Evolutionary conservation across 2,329 filamentous ascomycete species (phyloP), one percentile per base, ranked within the genome.

Genomic region (Colletotrichum sidae): DNA sequence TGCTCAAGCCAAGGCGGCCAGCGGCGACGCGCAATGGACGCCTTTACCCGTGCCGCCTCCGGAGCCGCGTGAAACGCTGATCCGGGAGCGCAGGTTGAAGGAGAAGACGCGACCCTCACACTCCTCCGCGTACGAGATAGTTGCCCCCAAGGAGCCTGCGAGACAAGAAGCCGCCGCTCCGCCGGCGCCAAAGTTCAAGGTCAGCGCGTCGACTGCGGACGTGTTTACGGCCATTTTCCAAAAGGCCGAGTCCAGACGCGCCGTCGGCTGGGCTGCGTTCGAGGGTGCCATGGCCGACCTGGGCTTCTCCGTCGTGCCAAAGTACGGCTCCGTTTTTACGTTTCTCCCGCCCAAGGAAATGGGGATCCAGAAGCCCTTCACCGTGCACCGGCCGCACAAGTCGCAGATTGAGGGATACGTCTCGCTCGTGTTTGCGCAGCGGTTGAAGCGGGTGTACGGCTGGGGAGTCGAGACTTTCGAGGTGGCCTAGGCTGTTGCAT

Each of bases 21-120:
- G 41, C 9, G 54, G 54, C 0, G 45, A 58, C 12, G 54, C 47
- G 2, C 9, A 73, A 13, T 69, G 69, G 10, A 59, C 72, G 1
- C 68, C 72, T 0, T 41, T 70, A 6, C 62, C 70, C 0, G n/a
- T 62, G 0, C 66, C 72, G 7, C 39, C 69, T 2, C 47, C 69
- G 4, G 60, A 73, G 34, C 49, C 69, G 0, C 50, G 49, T 6
- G 72, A 75, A 17, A 35, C 73, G 1, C 68, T 62, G 9, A 64
- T 80, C 2, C 71, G 80, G 59, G 70, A 78, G 47, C 76, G 77
- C 33, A 75, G 69, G 25, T 62, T 78, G 45, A 84, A 83, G 64
- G 74, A 80, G 47, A 85, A 83, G 72, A 83, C 81, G 0, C 78
- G 81, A 0, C 79, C 76, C 4, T 60, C 70, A 0, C 70, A 79